These are phyloP conservation scores for Chalaropsis ovoidea DNA, from an alignment of 2,329 filamentous ascomycete genomes.

Conservation along the genomic window DNA sequence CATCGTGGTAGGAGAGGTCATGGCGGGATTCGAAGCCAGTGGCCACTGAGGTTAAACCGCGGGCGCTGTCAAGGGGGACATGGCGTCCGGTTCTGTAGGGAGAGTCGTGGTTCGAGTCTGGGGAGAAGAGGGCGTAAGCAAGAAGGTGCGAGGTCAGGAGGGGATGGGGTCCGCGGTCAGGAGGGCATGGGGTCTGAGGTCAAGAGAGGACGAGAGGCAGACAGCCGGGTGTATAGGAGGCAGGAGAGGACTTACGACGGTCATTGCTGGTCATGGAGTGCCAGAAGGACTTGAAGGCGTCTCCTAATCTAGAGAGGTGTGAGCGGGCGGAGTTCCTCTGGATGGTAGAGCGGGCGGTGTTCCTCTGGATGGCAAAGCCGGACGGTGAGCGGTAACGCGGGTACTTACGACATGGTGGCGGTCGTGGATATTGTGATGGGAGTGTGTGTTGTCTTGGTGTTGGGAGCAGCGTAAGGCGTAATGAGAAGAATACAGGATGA, in stretches of 20 bases:
- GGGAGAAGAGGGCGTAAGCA: conserved; percentile 11
- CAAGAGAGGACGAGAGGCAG: too few species aligned
- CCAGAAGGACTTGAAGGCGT: conserved; percentile 84
- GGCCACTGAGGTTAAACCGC: conserved; percentile 75
- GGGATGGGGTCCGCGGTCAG: too few species aligned
- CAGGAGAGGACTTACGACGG: conserved; percentile 44
- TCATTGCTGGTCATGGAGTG: conserved; percentile 73
- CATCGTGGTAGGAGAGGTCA: conserved; percentile 62
- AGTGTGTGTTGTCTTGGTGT: background rate
- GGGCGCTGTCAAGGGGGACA: conserved; percentile 74
- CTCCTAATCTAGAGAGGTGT: conserved; percentile 45
- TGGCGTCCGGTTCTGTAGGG: conserved; percentile 85
- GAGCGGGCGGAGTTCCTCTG: conserved; percentile 8
- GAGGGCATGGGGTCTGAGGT: too few species aligned
- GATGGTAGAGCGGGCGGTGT: background rate
- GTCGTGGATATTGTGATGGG: conserved; percentile 11
- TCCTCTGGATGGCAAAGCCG: background rate
- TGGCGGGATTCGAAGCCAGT: conserved; percentile 81
- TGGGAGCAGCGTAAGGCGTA: background rate
- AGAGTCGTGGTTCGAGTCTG: conserved; percentile 87
- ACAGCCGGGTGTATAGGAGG: too few species aligned
- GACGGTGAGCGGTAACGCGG: background rate
- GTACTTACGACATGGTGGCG: conserved; percentile 21
- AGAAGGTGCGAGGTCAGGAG: too few species aligned
- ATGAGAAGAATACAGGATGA: conserved; percentile 13